These are phyloP conservation scores for Mycena sanguinolenta DNA, from an alignment of 768 basidiomycete species.

Conservation along the genomic window DNA sequence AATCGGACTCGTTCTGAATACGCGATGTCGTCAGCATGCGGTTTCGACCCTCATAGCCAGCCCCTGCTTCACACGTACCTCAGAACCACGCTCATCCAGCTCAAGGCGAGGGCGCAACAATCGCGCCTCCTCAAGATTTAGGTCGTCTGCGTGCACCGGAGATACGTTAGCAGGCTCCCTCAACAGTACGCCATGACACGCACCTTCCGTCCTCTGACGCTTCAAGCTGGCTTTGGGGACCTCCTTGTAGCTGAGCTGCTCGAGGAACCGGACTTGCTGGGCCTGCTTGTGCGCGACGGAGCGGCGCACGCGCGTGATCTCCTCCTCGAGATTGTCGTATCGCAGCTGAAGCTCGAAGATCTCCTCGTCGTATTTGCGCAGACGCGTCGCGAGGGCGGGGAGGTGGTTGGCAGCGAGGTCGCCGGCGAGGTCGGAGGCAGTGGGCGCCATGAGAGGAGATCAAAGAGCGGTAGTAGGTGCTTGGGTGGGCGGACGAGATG, in stretches of 20 bases:
- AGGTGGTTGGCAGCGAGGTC: slow-evolving; percentile 13
- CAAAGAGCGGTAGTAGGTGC: not conserved
- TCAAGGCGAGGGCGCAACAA: too few species aligned
- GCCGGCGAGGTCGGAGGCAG: slow-evolving; percentile 17
- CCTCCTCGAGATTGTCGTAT: slow-evolving; percentile 18
- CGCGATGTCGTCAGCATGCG: not conserved
- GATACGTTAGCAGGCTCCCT: not conserved
- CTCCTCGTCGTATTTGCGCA: slow-evolving; percentile 32
- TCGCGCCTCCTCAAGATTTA: not conserved
- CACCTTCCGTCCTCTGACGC: slow-evolving; percentile 25
- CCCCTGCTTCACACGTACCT: too few species aligned
- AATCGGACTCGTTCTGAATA: not conserved
- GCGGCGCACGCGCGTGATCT: slow-evolving; percentile 21
- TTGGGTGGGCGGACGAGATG: not conserved
- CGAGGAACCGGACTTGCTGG: slow-evolving; percentile 24
- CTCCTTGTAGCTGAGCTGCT: slow-evolving; percentile 20
- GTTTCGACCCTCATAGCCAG: too few species aligned
- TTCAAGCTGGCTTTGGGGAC: slow-evolving; percentile 6
- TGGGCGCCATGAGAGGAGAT: not conserved
- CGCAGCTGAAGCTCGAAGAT: slow-evolving; percentile 27
- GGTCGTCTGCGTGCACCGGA: not conserved
- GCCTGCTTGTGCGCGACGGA: slow-evolving; percentile 24
- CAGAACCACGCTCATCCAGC: too few species aligned
- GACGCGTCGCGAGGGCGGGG: slow-evolving; percentile 6
- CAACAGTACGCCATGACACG: not conserved